Base-by-base conservation (phyloP, 495 filamentous ascomycete genomes). In the Saxispiralis lemnorum region DNA sequence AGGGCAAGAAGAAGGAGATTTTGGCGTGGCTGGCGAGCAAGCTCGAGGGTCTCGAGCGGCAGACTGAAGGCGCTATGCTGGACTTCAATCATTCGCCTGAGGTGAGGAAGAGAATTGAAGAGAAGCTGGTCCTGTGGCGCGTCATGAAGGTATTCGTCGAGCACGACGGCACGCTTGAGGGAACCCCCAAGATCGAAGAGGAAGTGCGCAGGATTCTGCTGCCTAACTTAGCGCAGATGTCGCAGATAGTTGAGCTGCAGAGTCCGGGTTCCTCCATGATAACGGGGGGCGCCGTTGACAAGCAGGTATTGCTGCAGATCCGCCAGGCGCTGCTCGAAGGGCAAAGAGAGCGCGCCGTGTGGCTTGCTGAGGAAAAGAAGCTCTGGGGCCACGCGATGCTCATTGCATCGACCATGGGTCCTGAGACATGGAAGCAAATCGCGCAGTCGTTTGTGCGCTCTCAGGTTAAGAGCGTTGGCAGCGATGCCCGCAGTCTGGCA, bases 361-460 rank as follows among this genome's bases (percentile, higher is more conserved):
- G 89, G 89, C 66, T 75, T 44, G 92, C 92, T 6, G 87, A 82
- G n/a, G 92, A 99, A 55, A 79, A 81, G 56, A 76, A 84, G 31
- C 64, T 96, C 3, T 99, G 92, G 92, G 88, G 81, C 10, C 92
- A 99, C 62, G 92, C 92, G 7, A 78, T 99, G 68, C 71, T 96
- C 31, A 75, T 99, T 35, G 76, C 92, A 14, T 85, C 81, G 30
- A 88, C 88, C 1, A 52, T 75, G 41, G 70, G 71, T 24, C 68
- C 65, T 40, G 61, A 66, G 7, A 70, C 88, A 16, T 95, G 85
- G 74, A 94, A 83, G 57, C 82, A 92, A 53, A 87, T 96, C 15
- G 75, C 83, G 1, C 84, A 92, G 52, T 85, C 96, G 48, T 99
- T 96, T 55, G 78, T 96, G 12, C 78, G 83, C 51, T 79, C 84